Evolutionary conservation across 2,329 filamentous ascomycete species (phyloP).

Genomic region (Fusarium ramigenum): DNA sequence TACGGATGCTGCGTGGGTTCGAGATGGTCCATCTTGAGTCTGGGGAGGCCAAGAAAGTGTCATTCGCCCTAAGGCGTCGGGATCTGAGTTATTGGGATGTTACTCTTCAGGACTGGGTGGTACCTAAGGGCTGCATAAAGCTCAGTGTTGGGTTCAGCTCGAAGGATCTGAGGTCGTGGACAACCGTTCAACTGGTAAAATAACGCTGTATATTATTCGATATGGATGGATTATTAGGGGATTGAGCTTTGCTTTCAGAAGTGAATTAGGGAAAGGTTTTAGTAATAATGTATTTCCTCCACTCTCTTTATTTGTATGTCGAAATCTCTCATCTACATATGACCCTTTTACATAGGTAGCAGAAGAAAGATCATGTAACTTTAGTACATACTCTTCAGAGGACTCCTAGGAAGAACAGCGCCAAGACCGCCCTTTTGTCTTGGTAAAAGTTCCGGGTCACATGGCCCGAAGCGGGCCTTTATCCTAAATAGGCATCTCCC

Average conservation of each 20-base stretch:
- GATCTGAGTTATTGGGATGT: slow-evolving; percentile 62
- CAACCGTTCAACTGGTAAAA: neutral
- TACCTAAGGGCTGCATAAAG: slow-evolving; percentile 39
- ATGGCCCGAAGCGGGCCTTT: neutral
- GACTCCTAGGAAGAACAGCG: no score
- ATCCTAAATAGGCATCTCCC: neutral
- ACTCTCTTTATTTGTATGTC: neutral
- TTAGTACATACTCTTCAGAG: no score
- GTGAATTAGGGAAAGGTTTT: neutral
- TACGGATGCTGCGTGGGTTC: slow-evolving; percentile 60
- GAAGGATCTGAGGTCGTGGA: slow-evolving; percentile 25
- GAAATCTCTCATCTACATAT: neutral
- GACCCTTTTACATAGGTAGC: accelerated
- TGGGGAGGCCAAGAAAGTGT: slow-evolving; percentile 52
- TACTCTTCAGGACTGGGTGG: slow-evolving; percentile 52
- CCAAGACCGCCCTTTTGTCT: neutral
- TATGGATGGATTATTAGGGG: neutral
- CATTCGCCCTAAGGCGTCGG: slow-evolving; percentile 57
- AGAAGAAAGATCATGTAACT: no score
- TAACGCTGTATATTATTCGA: accelerated
- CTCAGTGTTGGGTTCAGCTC: slow-evolving; percentile 42
- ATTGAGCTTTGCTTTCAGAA: neutral
- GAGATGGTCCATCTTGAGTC: slow-evolving; percentile 57
- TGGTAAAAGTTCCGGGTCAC: neutral
- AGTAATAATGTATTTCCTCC: accelerated